These are phyloP conservation scores for Cladosporium sp. DNA, from an alignment of 2,329 filamentous ascomycete species.

Conservation along the genomic window DNA sequence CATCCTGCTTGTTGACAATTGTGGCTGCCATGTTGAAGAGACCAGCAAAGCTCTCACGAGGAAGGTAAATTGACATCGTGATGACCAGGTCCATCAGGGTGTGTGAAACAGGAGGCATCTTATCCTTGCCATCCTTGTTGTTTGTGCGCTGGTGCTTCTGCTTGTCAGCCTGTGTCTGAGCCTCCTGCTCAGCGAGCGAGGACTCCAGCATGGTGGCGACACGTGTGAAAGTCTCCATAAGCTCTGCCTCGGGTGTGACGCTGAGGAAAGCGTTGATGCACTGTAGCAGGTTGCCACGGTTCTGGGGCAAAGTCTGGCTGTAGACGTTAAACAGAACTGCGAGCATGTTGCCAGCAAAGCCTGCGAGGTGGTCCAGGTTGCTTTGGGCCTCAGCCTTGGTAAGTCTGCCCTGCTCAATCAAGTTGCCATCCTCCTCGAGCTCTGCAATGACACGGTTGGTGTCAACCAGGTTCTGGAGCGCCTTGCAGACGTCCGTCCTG, in stretches of 20 bases:
- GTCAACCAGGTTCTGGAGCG: slow-evolving; percentile 82
- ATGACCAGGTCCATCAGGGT: slow-evolving; percentile 97
- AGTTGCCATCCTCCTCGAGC: slow-evolving; percentile 68
- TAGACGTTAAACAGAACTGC: slow-evolving; percentile 99
- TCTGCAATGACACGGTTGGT: slow-evolving; percentile 81
- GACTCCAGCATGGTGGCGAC: slow-evolving; percentile 81
- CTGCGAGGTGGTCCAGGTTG: slow-evolving; percentile 79
- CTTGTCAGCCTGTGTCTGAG: slow-evolving; percentile 66
- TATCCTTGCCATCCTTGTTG: slow-evolving; percentile 57
- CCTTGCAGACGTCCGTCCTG: slow-evolving; percentile 82
- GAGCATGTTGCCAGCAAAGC: slow-evolving; percentile 82
- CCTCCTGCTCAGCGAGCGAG: slow-evolving; percentile 62
- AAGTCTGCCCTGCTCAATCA: slow-evolving; percentile 77
- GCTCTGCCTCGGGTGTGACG: slow-evolving; percentile 64
- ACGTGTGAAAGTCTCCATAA: slow-evolving; percentile 84
- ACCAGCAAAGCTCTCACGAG: slow-evolving; percentile 77
- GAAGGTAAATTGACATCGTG: slow-evolving; percentile 91
- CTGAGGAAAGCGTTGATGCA: slow-evolving; percentile 95
- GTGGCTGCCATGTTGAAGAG: slow-evolving; percentile 85
- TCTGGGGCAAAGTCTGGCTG: slow-evolving; percentile 91
- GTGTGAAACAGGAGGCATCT: slow-evolving; percentile 88
- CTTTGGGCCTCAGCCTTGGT: slow-evolving; percentile 72
- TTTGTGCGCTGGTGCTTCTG: slow-evolving; percentile 51
- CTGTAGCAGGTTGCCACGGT: slow-evolving; percentile 84
- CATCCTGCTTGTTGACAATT: slow-evolving; percentile 77